These are phyloP conservation scores for Emericellopsis cladophorae DNA, from an alignment of 2,329 filamentous ascomycete species.

Conservation along the genomic window DNA sequence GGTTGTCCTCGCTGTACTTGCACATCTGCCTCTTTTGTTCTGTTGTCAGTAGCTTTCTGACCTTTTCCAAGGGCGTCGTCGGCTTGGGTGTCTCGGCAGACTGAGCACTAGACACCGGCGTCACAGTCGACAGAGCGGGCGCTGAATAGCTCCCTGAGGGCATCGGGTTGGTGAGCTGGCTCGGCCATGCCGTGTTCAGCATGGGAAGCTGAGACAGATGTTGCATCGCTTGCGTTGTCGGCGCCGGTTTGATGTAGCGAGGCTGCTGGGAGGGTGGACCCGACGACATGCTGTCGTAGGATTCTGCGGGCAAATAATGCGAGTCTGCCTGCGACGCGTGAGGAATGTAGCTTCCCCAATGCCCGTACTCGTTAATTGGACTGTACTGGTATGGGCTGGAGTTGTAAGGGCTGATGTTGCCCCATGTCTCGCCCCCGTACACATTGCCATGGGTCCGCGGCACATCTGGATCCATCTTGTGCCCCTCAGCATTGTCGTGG, in stretches of 20 bases:
- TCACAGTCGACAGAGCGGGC: slow-evolving; percentile 40
- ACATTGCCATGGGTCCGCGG: slow-evolving; percentile 16
- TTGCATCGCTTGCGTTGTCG: slow-evolving; percentile 12
- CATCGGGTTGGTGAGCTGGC: slow-evolving; percentile 63
- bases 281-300: slow-evolving; percentile 39
- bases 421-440: slow-evolving; percentile 37
- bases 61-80: slow-evolving; percentile 38
- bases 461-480: slow-evolving; percentile 16
- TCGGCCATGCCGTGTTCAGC: slow-evolving; percentile 67
- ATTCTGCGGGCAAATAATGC: slow-evolving; percentile 31
- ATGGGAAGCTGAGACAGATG: slow-evolving; percentile 43
- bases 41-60: slow-evolving; percentile 80
- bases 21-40: slow-evolving; percentile 89
- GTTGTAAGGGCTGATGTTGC: slow-evolving; percentile 48
- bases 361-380: slow-evolving; percentile 52
- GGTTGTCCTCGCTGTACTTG: slow-evolving; percentile 81
- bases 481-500: slow-evolving; percentile 15
- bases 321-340: slow-evolving; percentile 14
- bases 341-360: slow-evolving; percentile 34
- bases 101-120: slow-evolving; percentile 18
- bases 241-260: slow-evolving; percentile 4
- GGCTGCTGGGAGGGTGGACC: slow-evolving; percentile 27
- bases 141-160: slow-evolving; percentile 39
- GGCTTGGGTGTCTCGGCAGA: slow-evolving; percentile 3
- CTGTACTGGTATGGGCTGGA: slow-evolving; percentile 38